Evolutionary conservation across 345 rosid genomes (phyloP).

Genomic region (Populus davidiana): DNA sequence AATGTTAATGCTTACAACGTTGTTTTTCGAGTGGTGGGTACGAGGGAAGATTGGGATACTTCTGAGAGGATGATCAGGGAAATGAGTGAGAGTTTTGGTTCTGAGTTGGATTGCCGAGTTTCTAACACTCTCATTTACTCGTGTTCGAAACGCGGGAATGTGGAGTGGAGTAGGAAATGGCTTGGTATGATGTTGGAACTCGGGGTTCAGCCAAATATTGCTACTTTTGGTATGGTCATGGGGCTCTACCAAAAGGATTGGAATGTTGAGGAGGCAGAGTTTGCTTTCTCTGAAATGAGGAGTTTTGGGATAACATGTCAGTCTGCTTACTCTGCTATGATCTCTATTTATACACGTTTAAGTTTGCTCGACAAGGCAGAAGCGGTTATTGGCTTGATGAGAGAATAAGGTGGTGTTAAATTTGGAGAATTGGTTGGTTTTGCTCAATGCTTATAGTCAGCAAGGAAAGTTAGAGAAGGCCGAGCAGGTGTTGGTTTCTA

Average conservation of each 20-base stretch:
- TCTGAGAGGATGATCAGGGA: constrained; percentile 55
- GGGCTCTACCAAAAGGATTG: constrained; percentile 70
- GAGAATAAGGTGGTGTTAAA: constrained; percentile 49
- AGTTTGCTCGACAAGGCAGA: constrained; percentile 72
- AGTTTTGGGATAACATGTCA: constrained; percentile 57
- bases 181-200: constrained; percentile 72
- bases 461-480: constrained; percentile 75
- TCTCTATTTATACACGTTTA: constrained; percentile 76
- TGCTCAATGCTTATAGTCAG: constrained; percentile 82
- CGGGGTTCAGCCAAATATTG: constrained; percentile 66
- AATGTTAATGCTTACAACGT: constrained; percentile 62
- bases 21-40: constrained; percentile 67
- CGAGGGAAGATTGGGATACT: constrained; percentile 73
- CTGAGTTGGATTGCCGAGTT: constrained; percentile 49
- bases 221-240: constrained; percentile 88
- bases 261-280: constrained; percentile 74
- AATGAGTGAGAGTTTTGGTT: constrained; percentile 26
- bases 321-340: constrained; percentile 88
- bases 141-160: constrained; percentile 55
- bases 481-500: constrained; percentile 49
- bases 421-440: constrained; percentile 76
- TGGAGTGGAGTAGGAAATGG: constrained; percentile 59
- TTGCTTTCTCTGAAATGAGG: constrained; percentile 65
- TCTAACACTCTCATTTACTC: constrained; percentile 70
- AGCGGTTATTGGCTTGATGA: constrained; percentile 53